Evolutionary conservation across 805 yeast species (phyloP).

Genomic region (Starmera pachycereana): DNA sequence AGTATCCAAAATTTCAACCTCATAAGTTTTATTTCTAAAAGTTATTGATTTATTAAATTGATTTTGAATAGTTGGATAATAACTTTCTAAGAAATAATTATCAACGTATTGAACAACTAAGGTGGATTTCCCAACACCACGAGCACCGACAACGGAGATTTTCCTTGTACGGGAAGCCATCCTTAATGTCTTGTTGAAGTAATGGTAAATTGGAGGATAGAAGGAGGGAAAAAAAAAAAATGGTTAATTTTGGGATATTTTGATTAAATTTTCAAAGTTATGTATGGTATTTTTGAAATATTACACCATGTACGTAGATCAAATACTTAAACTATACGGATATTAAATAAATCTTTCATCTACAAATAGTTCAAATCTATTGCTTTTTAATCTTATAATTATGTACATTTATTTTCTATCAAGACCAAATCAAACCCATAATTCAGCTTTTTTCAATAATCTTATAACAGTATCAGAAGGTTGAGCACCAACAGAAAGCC

Average conservation of each 20-base stretch:
- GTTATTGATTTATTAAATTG: slow-evolving; percentile 64
- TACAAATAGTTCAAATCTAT: too few species aligned
- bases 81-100: slow-evolving; percentile 78
- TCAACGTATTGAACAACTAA: slow-evolving; percentile 79
- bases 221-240: too few species aligned
- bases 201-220: too few species aligned
- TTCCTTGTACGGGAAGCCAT: slow-evolving; percentile 41
- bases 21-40: slow-evolving; percentile 65
- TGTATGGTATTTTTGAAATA: too few species aligned
- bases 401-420: too few species aligned
- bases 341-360: too few species aligned
- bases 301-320: too few species aligned
- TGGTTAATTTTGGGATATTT: too few species aligned
- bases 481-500: slow-evolving; percentile 97
- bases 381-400: too few species aligned
- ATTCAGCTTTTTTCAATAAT: slow-evolving; percentile 71
- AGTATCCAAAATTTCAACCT: slow-evolving; percentile 79
- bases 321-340: too few species aligned
- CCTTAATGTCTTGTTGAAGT: background rate
- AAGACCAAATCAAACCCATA: slow-evolving; percentile 21
- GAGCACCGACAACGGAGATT: slow-evolving; percentile 78
- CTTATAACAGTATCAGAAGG: slow-evolving; percentile 76
- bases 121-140: slow-evolving; percentile 84
- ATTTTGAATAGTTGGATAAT: slow-evolving; percentile 87
- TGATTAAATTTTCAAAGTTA: too few species aligned